phyloP scores from a whole-genome alignment of 371 early-diverging fungal species.

The Funneliformis caledonium region DNA sequence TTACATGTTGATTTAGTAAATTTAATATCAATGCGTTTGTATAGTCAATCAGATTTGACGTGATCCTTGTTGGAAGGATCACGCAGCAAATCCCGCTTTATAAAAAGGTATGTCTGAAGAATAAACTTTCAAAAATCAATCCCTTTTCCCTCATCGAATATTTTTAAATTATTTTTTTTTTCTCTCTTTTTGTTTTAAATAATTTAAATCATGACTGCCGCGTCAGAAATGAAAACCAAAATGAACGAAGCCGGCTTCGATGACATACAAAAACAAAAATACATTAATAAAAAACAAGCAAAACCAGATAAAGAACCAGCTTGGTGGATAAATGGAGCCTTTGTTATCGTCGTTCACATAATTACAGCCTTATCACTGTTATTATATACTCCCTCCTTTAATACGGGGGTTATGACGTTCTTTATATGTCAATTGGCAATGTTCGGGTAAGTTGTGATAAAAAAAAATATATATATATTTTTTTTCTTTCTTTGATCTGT shows the following conservation, averaged over 20 bases:
- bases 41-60: too few relatives aligned
- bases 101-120: not conserved
- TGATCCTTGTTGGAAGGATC: too few relatives aligned
- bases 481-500: not conserved
- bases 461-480: not conserved
- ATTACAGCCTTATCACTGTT: not conserved
- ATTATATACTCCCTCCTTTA: not conserved
- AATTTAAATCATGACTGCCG: not conserved
- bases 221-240: not conserved
- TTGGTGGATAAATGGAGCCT: not conserved
- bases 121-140: too few relatives aligned
- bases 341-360: slow-evolving; percentile 2
- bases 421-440: not conserved
- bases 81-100: not conserved
- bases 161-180: not conserved
- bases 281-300: not conserved
- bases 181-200: not conserved
- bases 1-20: too few relatives aligned
- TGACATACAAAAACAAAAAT: not conserved
- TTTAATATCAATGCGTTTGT: too few relatives aligned
- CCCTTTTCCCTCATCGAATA: not conserved
- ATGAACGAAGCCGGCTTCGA: not conserved
- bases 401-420: not conserved
- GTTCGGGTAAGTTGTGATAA: not conserved
- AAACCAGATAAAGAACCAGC: not conserved